Percentiles rank a stretch among this genome's conserved stretches.
phyloP scores from a whole-genome alignment of 805 yeast species.

The Clavispora asparagi region DNA sequence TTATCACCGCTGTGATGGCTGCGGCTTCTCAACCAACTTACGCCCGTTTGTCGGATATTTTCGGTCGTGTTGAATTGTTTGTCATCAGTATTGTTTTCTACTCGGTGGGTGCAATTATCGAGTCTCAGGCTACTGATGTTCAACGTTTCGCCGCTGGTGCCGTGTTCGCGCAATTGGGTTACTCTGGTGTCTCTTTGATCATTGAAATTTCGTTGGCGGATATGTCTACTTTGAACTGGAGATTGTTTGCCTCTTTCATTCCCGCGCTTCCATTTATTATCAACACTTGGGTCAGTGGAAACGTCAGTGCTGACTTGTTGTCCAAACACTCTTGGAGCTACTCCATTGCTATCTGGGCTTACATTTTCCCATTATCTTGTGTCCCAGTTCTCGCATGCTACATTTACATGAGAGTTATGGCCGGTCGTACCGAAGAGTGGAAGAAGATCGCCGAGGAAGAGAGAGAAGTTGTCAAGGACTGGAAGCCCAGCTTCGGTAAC shows the following conservation, averaged over 20 bases:
- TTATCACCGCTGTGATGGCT: conserved; percentile 53
- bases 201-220: conserved; percentile 60
- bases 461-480: conserved; percentile 20
- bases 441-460: conserved; percentile 34
- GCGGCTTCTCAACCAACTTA: conserved; percentile 63
- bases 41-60: conserved; percentile 62
- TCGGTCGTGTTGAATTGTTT: conserved; percentile 56
- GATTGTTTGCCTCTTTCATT: conserved; percentile 57
- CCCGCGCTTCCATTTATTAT: conserved; percentile 71
- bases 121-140: conserved; percentile 55
- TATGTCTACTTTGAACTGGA: conserved; percentile 64
- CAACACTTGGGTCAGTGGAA: conserved; percentile 74
- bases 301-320: conserved; percentile 39
- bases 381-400: conserved; percentile 55
- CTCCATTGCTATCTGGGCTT: conserved; percentile 76
- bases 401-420: conserved; percentile 51
- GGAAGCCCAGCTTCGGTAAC: conserved; percentile 1
- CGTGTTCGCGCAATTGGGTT: conserved; percentile 44
- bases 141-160: conserved; percentile 62
- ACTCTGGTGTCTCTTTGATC: conserved; percentile 56
- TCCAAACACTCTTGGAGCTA: conserved; percentile 56
- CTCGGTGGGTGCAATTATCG: conserved; percentile 58
- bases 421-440: conserved; percentile 51
- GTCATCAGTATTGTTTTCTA: conserved; percentile 49
- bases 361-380: conserved; percentile 61